Base-by-base conservation (phyloP, 176 grass and related monocot species). In the Zoysia pacifica region DNA sequence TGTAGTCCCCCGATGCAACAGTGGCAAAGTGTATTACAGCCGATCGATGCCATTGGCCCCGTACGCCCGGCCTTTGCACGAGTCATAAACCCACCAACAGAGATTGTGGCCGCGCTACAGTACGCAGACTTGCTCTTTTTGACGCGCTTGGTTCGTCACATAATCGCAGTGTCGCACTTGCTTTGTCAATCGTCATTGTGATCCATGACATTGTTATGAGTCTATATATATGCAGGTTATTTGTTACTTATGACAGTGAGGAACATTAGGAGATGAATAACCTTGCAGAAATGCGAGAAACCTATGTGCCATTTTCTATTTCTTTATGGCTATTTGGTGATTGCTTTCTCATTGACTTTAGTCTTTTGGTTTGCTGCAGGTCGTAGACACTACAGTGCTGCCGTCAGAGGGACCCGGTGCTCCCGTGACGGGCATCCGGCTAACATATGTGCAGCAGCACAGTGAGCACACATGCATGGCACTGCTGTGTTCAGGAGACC, bases 391-490 rank as follows among this genome's bases (percentile, higher is more conserved):
- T 81, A 89, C 89, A 87, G 70, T 71, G 56, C 37, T 76, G 84
- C 35, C 68, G 86, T 56, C 80, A 88, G 69, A 68, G 61, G 86
- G n/a, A 37, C 36, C 14, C 84, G 83, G 84, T 28, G 28, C 28
- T 28, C 28, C 28, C 70, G 76, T 83, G 89, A 87, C 76, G 80
- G 71, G 55, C 28, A 28, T 28, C 43, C 13, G 64, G 48, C 64
- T 66, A 86, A 28, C 62, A 40, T 62, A 54, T 79, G 64, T 69
- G 77, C 64, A 84, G 76, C 81, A 84, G 76, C 81, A 88, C 70
- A 69, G 28, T 28, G 64, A 69, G 38, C 20, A 84, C 76, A 80
- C 81, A 84, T 88, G 56, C 39, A 69, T 56, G 64, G 39, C 50
- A 45, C 65, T 79, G 67, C 76, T 73, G 20, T 64, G 52, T 76